Conservation (phyloP, 2,329 filamentous ascomycete species). For the Stachybotrys elegans region DNA sequence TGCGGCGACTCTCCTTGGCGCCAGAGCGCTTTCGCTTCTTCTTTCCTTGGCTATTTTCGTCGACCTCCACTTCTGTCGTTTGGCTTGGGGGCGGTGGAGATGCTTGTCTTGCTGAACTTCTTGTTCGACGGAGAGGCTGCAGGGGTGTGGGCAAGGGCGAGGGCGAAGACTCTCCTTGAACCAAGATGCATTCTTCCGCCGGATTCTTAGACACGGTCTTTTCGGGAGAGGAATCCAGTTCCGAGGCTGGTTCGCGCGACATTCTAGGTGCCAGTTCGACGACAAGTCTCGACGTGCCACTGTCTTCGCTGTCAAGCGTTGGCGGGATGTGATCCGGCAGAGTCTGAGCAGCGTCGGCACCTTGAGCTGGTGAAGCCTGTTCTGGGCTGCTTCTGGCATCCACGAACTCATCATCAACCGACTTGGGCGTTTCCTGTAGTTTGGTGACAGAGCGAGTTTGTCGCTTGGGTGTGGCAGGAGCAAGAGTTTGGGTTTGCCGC, state of each 20-base stretch:
- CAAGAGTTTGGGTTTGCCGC: conserved; percentile 5
- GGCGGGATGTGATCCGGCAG: no score
- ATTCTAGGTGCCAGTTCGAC: conserved; percentile 43
- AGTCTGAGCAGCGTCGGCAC: no score
- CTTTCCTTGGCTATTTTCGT: conserved; percentile 9
- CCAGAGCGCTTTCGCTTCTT: conserved; percentile 23
- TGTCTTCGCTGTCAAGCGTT: conserved; percentile 40
- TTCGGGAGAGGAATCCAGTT: conserved; percentile 11
- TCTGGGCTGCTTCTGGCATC: conserved; percentile 43
- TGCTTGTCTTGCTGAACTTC: conserved; percentile 7
- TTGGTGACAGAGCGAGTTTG: conserved; percentile 5
- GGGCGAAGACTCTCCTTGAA: conserved; percentile 13
- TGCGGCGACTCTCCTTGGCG: conserved; percentile 17
- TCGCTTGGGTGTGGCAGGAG: no score
- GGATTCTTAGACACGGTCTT: conserved; percentile 7
- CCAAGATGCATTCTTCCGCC: conserved; percentile 13
- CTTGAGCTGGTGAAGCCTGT: no score
- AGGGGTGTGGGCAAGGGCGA: conserved; percentile 14
- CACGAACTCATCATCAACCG: conserved; percentile 41
- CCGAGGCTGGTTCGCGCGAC: no score
- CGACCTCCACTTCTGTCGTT: conserved; percentile 15
- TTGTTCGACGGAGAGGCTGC: conserved; percentile 7
- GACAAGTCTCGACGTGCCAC: conserved; percentile 41
- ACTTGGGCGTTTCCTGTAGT: conserved; percentile 32
- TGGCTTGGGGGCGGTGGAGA: conserved; percentile 13